Conservation (phyloP, 2,329 filamentous ascomycete genomes). For the Pseudopithomyces maydicus region DNA sequence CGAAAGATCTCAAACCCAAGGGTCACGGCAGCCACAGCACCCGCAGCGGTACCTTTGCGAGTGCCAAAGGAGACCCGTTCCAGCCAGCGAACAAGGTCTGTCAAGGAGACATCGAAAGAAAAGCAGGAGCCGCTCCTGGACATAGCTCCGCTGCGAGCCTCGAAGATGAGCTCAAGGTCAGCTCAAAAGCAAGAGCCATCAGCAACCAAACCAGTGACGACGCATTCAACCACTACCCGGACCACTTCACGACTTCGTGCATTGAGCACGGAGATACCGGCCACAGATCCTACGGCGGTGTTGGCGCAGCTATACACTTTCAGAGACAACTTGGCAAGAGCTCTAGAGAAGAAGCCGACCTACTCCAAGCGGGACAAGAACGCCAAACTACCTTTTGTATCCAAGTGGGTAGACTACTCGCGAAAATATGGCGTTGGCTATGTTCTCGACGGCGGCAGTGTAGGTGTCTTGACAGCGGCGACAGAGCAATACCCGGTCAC, state of each 20-base stretch:
- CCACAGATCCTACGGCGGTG: conserved; percentile 52
- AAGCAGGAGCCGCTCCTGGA: conserved; percentile 30
- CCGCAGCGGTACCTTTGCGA: conserved; percentile 32
- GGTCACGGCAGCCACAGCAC: conserved; percentile 36
- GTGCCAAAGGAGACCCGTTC: conserved; percentile 35
- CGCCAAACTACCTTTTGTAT: conserved; percentile 62
- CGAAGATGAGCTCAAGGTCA: conserved; percentile 23
- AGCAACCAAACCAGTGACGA: conserved; percentile 18
- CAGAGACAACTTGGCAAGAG: conserved; percentile 52
- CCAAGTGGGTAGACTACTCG: conserved; percentile 86
- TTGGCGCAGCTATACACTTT: conserved; percentile 51
- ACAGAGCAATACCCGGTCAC: conserved; percentile 63
- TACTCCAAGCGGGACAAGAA: conserved; percentile 53
- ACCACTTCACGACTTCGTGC: conserved; percentile 28
- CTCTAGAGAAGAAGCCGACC: conserved; percentile 46
- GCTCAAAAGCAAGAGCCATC: conserved; percentile 25
- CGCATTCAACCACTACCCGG: conserved; percentile 22
- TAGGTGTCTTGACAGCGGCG: conserved; percentile 68
- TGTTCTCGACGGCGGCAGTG: conserved; percentile 79
- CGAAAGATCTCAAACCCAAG: conserved; percentile 44
- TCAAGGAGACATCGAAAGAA: conserved; percentile 29
- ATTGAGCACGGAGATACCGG: conserved; percentile 36
- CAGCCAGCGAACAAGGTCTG: conserved; percentile 29
- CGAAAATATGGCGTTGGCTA: conserved; percentile 86
- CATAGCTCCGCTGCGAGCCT: conserved; percentile 28